Base-by-base conservation (phyloP, 768 basidiomycete species). In the Boletus coccyginus region DNA sequence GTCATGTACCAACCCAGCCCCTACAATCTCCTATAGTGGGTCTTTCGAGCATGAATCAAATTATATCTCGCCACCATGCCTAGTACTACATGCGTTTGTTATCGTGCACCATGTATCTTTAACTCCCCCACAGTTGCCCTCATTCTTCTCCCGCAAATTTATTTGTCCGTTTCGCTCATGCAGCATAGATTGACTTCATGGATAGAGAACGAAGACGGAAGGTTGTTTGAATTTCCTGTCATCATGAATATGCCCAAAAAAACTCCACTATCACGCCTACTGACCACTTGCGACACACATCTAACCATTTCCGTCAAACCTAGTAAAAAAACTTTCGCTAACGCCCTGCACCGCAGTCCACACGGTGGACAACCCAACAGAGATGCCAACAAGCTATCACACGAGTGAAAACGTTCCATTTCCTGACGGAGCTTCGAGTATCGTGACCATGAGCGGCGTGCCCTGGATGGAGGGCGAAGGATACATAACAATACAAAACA, bases 371-470 rank as follows among this genome's bases (percentile, higher is more conserved):
- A 45, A 57, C 48, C 41, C 58, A 57, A 52, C 44, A 6, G n/a
- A 48, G 53, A 55, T 45, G 39, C 57, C 36, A 17, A 49, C 55
- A 57, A 59, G 55, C 53, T 53, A 63, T 62, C 57, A 46, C 60
- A 59, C 57, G 52, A 58, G 57, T 50, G 52, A 64, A 56, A 55
- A 46, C 29, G 27, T 55, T 63, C 51, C 50, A 66, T 58, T 27
- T 60, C 63, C 82, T 83, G 61, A 84, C 81, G 14, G 82, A 81
- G 50, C 81, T 81, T 40, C 75, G 77, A 35, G 78, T 78, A 61
- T 77, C 77, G 24, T 78, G 77, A 65, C 79, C 77, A 7, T 56
- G 54, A 51, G 56, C 46, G 44, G 44, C n/a, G 41, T 31, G 9
- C 35, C 33, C 38, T n/a, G 7, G 40, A 50, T 51, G 38, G 33